Conservation (phyloP, 495 filamentous ascomycete genomes). For the Tuber aestivum region DNA sequence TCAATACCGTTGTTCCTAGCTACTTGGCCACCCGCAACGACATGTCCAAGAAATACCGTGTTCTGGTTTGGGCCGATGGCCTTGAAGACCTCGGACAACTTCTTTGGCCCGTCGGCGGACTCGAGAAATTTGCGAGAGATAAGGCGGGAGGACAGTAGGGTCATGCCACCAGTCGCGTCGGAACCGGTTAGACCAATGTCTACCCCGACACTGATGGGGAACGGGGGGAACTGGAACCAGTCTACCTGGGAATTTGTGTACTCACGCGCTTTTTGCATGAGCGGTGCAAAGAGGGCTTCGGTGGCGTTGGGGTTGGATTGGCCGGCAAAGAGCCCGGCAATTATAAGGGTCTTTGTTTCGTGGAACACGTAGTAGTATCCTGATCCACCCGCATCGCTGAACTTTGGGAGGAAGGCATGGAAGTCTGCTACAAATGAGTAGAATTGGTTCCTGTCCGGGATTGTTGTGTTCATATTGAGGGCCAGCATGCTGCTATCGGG, state of each 20-base stretch:
- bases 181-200: slow-evolving; percentile 32
- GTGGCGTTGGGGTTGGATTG: slow-evolving; percentile 24
- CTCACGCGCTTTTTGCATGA: slow-evolving; percentile 11
- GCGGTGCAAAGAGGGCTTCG: slow-evolving; percentile 18
- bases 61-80: slow-evolving; percentile 38
- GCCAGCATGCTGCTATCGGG: slow-evolving; percentile 23
- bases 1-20: slow-evolving; percentile 27
- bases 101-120: slow-evolving; percentile 37
- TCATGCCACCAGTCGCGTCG: slow-evolving; percentile 41
- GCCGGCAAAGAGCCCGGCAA: slow-evolving; percentile 35
- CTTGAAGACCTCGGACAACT: slow-evolving; percentile 40
- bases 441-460: slow-evolving; percentile 40
- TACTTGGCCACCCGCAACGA: slow-evolving; percentile 38
- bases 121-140: slow-evolving; percentile 42
- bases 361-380: slow-evolving; percentile 46
- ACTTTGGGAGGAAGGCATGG: slow-evolving; percentile 40
- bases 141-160: slow-evolving; percentile 45
- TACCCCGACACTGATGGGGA: slow-evolving; percentile 14
- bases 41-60: slow-evolving; percentile 40
- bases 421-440: slow-evolving; percentile 44
- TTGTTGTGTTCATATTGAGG: slow-evolving; percentile 42
- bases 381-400: slow-evolving; percentile 45
- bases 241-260: slow-evolving; percentile 19
- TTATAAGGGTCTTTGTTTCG: slow-evolving; percentile 27
- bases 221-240: slow-evolving; percentile 26